Base-by-base conservation (phyloP, 768 basidiomycete species). In the Albatrellus ellisii region DNA sequence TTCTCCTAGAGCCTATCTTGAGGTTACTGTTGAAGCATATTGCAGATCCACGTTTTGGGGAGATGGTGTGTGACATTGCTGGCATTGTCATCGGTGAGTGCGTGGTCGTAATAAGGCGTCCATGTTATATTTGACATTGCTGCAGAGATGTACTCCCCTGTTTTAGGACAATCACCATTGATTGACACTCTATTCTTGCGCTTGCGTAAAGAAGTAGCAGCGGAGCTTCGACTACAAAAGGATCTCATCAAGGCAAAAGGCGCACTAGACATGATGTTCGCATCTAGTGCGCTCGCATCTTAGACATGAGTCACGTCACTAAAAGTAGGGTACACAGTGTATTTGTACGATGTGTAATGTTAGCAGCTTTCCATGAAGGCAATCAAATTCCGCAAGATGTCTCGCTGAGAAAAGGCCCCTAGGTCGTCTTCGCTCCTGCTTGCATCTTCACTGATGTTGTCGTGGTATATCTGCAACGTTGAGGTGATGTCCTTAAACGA, bases 161-260 rank as follows among this genome's bases (percentile, higher is more conserved):
- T 94, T 26, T 65, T 98, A n/a, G 94, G 94, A 2, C 89, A 94
- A 59, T 91, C 91, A 18, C 89, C 91, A 0, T 65, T 91, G 33
- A 84, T 99, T 41, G 95, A 98, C 59, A 68, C 80, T 5, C 67
- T 94, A 28, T 80, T 98, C 54, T 63, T 81, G 21, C 78, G 80
- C 26, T 63, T 98, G 32, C 79, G 77, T 43, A 82, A 78, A 57
- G 90, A 91, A 56, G 72, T 98, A n/a, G 62, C 74, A 31, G 73
- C 77, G 28, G 95, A 99, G 59, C 63, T 97, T 39, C 75, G 72
- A 18, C 90, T 99, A 60, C 90, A 97, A 60, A 73, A 73, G 50
- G 88, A 97, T 57, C 62, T 98, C 39, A 63, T 76, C 46, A 83
- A 81, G 61, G 66, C 83, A 39, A 79, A 75, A 55, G 94, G 91